Evolutionary conservation across 371 early-diverging fungal genomes (phyloP).

Genomic region (Apophysomyces elegans): DNA sequence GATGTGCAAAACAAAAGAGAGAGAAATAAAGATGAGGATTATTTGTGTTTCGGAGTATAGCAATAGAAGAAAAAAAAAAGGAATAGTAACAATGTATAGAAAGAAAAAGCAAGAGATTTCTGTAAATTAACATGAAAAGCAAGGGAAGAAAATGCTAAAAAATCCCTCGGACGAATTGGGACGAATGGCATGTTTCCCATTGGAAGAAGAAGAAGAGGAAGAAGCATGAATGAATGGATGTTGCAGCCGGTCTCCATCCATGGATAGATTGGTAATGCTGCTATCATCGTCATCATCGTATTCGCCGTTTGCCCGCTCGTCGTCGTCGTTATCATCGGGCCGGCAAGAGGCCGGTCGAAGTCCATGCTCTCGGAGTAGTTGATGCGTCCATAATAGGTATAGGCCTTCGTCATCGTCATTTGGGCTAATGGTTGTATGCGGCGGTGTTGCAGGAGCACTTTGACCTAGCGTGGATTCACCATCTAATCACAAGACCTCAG

Average conservation of each 20-base stretch:
- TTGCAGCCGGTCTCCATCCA: background rate
- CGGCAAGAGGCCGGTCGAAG: slow-evolving; percentile 27
- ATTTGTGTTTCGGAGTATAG: background rate
- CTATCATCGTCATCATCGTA: slow-evolving; percentile 22
- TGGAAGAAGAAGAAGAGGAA: background rate
- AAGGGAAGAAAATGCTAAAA: slow-evolving; percentile 14
- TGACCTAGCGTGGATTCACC: slow-evolving; percentile 15
- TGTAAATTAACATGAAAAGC: slow-evolving; percentile 1
- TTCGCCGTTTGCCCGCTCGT: background rate
- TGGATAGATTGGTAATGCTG: slow-evolving; percentile 23
- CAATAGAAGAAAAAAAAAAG: too few relatives aligned
- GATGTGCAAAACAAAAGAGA: background rate
- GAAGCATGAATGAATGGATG: background rate
- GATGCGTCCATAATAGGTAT: slow-evolving; percentile 40
- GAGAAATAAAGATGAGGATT: background rate
- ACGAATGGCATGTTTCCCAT: too few relatives aligned
- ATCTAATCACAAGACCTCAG: background rate
- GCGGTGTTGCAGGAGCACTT: slow-evolving; percentile 35
- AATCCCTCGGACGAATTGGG: background rate
- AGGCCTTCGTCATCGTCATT: slow-evolving; percentile 40
- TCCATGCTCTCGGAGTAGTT: slow-evolving; percentile 34
- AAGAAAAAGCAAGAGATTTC: background rate
- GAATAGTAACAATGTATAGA: background rate
- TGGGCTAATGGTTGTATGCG: slow-evolving; percentile 33
- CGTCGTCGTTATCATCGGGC: slow-evolving; percentile 1